Evolutionary conservation across 768 basidiomycete species (phyloP), one percentile per base, ranked within the genome.

Genomic region (Pisolithus microcarpus): DNA sequence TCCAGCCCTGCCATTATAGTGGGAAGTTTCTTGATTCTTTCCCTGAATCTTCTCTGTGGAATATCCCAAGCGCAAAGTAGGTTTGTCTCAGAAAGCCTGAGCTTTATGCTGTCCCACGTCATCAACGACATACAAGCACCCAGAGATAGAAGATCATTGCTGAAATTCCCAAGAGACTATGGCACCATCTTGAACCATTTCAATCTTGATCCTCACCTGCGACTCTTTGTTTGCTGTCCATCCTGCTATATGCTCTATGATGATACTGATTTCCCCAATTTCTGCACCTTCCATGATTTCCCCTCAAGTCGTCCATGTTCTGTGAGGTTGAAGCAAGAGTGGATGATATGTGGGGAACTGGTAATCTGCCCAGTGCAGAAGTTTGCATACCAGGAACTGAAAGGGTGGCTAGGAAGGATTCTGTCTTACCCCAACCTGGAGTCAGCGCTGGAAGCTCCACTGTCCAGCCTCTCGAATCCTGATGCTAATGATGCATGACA

Each of bases 381-480:
- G 36, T 68, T 54, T 43, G 37, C 58, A 11, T 61, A 65, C 42
- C 65, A 68, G n/a, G 58, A 65, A 26, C 21, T 67, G 3, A 54
- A 60, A 21, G 43, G 62, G 31, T 71, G 64, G 61, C 36, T 67
- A 10, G 61, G 52, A 11, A 38, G 56, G 36, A 48, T 71, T 23
- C 45, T 62, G 16, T 61, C 54, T 19, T 56, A 61, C 15, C 54
- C 56, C 2, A 66, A 60, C 2, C 55, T 61, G 23, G 70, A 67
- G 47, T 52, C 59, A 1, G 42, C 47, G 19, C 55, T 71, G 46
- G 64, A 69, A 34, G 48, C 34, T 10, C 48, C 37, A 52, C 38
- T 34, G 23, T 18, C 26, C 15, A n/a, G 46, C 38, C 34, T 43
- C 8, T 3, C 19, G 28, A 7, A 30, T 15, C 7, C 65, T 66